Evolutionary conservation across 495 filamentous ascomycete species (phyloP).

Genomic region (Staphylotrichum tortipilum): DNA sequence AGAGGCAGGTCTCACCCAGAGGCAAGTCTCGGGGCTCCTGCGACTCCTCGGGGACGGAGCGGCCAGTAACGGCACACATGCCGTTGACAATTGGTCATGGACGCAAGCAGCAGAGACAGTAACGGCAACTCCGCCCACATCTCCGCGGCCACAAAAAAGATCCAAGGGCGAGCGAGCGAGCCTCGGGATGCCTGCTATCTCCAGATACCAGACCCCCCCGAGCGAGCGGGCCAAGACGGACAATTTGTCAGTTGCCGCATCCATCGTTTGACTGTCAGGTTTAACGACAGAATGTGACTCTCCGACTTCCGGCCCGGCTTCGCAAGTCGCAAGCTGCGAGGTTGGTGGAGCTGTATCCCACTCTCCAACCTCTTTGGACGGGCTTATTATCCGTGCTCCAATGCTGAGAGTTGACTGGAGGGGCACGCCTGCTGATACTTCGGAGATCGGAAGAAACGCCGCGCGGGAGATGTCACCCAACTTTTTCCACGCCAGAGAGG

Average conservation of each 20-base stretch:
- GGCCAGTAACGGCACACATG: neutral
- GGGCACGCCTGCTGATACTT: neutral
- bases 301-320: constrained; percentile 19
- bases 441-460: neutral
- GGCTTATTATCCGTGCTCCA: constrained; percentile 4
- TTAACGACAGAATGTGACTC: neutral
- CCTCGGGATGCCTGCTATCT: no score
- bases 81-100: neutral
- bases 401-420: neutral
- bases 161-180: no score
- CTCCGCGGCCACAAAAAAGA: no score
- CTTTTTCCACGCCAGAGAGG: no score
- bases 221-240: constrained; percentile 12
- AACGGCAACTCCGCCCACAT: neutral
- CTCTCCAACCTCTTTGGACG: constrained; percentile 1
- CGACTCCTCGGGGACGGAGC: neutral
- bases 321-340: constrained; percentile 6
- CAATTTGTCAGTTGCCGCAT: constrained; percentile 10
- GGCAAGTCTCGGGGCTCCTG: neutral
- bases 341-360: neutral
- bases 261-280: neutral
- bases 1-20: neutral
- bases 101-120: neutral
- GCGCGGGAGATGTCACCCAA: no score
- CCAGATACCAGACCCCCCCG: neutral